Conservation (phyloP, 768 basidiomycete species). For the Lactarius sp. region DNA sequence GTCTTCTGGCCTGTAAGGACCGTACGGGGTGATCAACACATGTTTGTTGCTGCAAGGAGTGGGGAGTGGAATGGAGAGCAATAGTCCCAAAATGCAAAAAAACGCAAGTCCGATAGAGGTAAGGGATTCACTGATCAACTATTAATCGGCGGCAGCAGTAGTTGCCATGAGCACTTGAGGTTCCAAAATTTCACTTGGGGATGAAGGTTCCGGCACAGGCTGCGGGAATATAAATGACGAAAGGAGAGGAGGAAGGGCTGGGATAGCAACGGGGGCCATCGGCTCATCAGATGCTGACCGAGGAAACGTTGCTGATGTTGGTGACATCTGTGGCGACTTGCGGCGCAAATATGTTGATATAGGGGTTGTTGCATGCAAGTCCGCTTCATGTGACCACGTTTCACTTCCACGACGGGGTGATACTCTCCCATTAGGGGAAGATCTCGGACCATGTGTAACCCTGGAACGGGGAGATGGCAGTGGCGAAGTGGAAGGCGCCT, state of each 20-base stretch:
- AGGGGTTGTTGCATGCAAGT: constrained; percentile 45
- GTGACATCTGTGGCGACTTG: constrained; percentile 66
- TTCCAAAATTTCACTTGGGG: constrained; percentile 2
- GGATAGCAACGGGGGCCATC: constrained; percentile 54
- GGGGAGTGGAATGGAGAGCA: constrained; percentile 6
- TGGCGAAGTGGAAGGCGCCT: constrained; percentile 33
- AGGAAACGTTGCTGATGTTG: constrained; percentile 44
- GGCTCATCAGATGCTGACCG: constrained; percentile 31
- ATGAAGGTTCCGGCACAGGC: constrained; percentile 3
- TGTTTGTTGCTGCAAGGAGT: constrained; percentile 2
- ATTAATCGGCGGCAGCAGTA: not conserved
- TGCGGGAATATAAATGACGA: constrained; percentile 30
- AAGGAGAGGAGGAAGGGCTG: constrained; percentile 55
- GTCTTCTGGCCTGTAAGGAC: constrained; percentile 12
- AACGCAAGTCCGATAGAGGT: constrained; percentile 3
- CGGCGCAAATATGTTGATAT: constrained; percentile 79
- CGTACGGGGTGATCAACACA: constrained; percentile 12
- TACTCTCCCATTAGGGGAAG: constrained; percentile 11
- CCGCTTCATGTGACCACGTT: constrained; percentile 30
- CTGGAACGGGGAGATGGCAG: constrained; percentile 25
- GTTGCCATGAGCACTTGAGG: constrained; percentile 8
- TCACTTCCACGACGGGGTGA: constrained; percentile 26
- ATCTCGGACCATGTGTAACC: constrained; percentile 23
- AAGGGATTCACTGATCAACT: not conserved
- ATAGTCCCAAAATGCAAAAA: constrained; percentile 12